These are phyloP conservation scores for Cercophora newfieldiana DNA, from an alignment of 495 filamentous ascomycete species.

Conservation along the genomic window DNA sequence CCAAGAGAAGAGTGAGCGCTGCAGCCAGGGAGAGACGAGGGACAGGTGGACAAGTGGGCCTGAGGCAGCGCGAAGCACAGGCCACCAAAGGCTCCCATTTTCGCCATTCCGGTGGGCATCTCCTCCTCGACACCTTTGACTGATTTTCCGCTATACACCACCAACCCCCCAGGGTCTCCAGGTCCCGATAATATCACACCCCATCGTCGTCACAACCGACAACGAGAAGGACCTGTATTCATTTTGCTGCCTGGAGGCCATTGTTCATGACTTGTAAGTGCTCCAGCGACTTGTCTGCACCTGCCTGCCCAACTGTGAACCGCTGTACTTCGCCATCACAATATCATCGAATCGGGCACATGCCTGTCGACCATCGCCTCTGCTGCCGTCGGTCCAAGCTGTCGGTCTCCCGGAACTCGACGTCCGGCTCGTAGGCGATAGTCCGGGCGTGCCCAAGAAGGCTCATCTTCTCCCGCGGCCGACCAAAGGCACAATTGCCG, in stretches of 20 bases:
- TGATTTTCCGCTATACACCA: constrained; percentile 41
- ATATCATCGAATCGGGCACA: constrained; percentile 42
- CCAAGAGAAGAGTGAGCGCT: neutral
- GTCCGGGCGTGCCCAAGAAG: constrained; percentile 20
- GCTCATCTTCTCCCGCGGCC: constrained; percentile 24
- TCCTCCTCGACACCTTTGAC: constrained; percentile 35
- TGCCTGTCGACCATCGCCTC: constrained; percentile 39
- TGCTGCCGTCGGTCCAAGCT: constrained; percentile 31
- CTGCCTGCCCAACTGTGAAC: constrained; percentile 24
- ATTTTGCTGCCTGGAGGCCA: constrained; percentile 35
- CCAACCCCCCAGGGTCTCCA: constrained; percentile 34
- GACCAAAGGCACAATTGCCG: constrained; percentile 41
- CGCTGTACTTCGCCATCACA: constrained; percentile 41
- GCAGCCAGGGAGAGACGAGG: neutral
- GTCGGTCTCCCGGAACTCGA: constrained; percentile 33
- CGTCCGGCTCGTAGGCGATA: constrained; percentile 35
- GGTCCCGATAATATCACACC: constrained; percentile 27
- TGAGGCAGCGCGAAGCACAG: constrained; percentile 27
- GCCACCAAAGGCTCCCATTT: constrained; percentile 31
- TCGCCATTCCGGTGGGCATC: constrained; percentile 32
- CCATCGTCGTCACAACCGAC: constrained; percentile 23
- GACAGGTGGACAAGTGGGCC: constrained; percentile 15
- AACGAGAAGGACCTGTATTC: constrained; percentile 5
- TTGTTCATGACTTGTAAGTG: constrained; percentile 45
- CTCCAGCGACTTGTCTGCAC: constrained; percentile 20